These are phyloP conservation scores for Penicillium maclennaniae DNA, from an alignment of 495 filamentous ascomycete species.

Conservation along the genomic window DNA sequence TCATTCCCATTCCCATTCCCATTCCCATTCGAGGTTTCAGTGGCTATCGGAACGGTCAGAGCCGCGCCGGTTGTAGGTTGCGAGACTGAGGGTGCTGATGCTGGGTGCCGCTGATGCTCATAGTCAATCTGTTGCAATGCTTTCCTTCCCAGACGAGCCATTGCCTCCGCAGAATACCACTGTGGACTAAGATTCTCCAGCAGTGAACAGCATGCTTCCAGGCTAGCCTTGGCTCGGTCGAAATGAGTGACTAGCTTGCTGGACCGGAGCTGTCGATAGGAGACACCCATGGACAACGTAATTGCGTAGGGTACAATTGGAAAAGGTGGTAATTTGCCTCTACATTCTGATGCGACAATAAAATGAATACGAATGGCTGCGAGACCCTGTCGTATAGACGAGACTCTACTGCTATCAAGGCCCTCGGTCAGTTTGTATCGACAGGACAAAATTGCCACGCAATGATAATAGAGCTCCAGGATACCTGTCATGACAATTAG, in stretches of 20 bases:
- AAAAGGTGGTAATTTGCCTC: constrained; percentile 51
- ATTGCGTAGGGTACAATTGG: constrained; percentile 68
- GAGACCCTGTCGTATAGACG: constrained; percentile 58
- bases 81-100: background rate
- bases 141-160: constrained; percentile 52
- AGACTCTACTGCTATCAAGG: constrained; percentile 37
- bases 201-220: constrained; percentile 54
- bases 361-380: constrained; percentile 63
- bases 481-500: constrained; percentile 39
- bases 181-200: constrained; percentile 52
- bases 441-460: constrained; percentile 60
- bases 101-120: constrained; percentile 3
- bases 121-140: constrained; percentile 32
- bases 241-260: constrained; percentile 61
- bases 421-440: constrained; percentile 38
- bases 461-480: constrained; percentile 67
- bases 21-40: background rate
- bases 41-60: background rate
- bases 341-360: constrained; percentile 52
- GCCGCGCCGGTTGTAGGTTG: background rate
- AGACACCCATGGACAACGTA: constrained; percentile 62
- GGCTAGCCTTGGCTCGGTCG: constrained; percentile 55
- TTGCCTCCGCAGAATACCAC: constrained; percentile 62
- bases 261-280: constrained; percentile 67
- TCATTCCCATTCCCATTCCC: background rate